These are phyloP conservation scores for Nemania abortiva DNA, from an alignment of 2,329 filamentous ascomycete species.

Conservation along the genomic window DNA sequence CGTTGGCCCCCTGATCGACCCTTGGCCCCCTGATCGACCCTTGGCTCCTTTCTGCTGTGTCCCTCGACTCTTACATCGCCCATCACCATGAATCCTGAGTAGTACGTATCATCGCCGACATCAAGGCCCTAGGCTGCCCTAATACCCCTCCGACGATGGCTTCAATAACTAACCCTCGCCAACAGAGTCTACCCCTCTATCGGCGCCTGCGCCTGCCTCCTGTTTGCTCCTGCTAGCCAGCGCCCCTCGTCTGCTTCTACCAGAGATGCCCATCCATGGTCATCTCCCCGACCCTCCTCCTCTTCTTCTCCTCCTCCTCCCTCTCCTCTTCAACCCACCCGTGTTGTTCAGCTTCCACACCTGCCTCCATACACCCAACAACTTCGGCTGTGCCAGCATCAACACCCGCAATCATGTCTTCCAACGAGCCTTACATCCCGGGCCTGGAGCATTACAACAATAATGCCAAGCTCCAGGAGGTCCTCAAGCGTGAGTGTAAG, in stretches of 20 bases:
- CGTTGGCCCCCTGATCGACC: constrained; percentile 20
- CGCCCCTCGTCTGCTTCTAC: background rate
- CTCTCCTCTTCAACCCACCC: constrained; percentile 21
- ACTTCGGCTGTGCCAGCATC: constrained; percentile 17
- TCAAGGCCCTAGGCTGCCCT: constrained; percentile 23
- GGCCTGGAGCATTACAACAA: constrained; percentile 44
- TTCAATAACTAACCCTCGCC: constrained; percentile 33
- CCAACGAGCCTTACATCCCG: constrained; percentile 25
- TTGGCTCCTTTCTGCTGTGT: constrained; percentile 37
- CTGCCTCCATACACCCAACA: constrained; percentile 22
- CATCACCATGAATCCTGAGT: constrained; percentile 90
- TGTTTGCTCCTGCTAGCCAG: constrained; percentile 6
- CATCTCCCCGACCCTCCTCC: constrained; percentile 5
- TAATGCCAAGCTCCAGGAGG: constrained; percentile 42
- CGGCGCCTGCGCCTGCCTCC: constrained; percentile 23
- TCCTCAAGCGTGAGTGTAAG: constrained; percentile 30
- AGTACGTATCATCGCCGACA: constrained; percentile 68
- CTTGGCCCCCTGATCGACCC: constrained; percentile 26
- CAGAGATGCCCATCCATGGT: constrained; percentile 14
- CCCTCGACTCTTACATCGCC: constrained; percentile 44
- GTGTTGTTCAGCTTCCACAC: background rate
- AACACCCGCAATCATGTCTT: constrained; percentile 33
- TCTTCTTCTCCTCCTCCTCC: constrained; percentile 8
- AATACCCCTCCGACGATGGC: constrained; percentile 26
- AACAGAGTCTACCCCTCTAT: constrained; percentile 44